Conservation (phyloP, 78 protist genomes). For the Protostelium mycophagum region DNA sequence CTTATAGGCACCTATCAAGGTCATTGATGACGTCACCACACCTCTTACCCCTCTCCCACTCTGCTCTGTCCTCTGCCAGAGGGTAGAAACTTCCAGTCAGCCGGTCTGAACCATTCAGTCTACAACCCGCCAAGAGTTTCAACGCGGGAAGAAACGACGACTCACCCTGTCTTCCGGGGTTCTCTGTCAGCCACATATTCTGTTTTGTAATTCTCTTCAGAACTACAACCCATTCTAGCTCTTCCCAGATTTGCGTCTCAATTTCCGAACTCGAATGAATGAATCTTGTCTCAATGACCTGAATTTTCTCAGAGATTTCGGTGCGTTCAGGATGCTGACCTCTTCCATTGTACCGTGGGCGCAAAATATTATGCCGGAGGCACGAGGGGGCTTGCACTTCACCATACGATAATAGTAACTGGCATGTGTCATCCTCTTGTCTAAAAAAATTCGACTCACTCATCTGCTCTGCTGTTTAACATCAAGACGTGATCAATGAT, state of each 20-base stretch:
- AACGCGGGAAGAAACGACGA: background rate
- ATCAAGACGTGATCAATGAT: background rate
- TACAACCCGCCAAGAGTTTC: background rate
- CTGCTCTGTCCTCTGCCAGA: slow-evolving; percentile 12
- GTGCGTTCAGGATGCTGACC: too few relatives aligned
- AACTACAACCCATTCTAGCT: background rate
- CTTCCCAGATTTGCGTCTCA: background rate
- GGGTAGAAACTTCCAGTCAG: slow-evolving; percentile 66
- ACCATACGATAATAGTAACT: background rate
- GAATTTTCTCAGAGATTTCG: too few relatives aligned
- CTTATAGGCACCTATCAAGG: too few relatives aligned
- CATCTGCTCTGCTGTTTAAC: background rate
- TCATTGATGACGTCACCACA: too few relatives aligned
- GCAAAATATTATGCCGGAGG: background rate
- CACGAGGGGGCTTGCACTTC: background rate
- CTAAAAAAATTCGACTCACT: background rate
- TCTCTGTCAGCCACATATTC: slow-evolving; percentile 30
- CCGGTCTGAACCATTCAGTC: background rate
- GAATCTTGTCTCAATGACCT: too few relatives aligned
- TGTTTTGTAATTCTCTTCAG: background rate
- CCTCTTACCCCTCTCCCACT: background rate
- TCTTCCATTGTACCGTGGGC: background rate
- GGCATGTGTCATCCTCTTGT: background rate
- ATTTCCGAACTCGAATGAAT: background rate
- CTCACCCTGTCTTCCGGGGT: slow-evolving; percentile 40